Percentiles rank a stretch among this genome's conserved stretches.
phyloP scores from a whole-genome alignment of 2,329 filamentous ascomycete species.

The Botryosphaeria dothidea region DNA sequence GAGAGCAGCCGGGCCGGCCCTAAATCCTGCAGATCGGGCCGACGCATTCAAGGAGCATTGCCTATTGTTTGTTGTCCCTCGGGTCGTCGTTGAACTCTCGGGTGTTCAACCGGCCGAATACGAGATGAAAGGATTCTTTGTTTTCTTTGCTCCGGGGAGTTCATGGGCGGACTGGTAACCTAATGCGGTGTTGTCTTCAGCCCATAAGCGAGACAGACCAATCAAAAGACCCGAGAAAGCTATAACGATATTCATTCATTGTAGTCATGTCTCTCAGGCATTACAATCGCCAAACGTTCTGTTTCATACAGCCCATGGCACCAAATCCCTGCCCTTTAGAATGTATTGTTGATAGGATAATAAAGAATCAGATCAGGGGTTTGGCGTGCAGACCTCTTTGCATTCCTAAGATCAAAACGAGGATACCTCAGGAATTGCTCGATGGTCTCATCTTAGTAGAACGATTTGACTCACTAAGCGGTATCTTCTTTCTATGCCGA shows the following conservation, averaged over 20 bases:
- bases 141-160: neutral
- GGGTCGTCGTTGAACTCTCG: neutral
- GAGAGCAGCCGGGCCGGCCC: neutral
- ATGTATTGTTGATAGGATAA: too few species aligned
- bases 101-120: neutral
- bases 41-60: neutral
- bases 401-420: too few species aligned
- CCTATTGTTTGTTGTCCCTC: neutral
- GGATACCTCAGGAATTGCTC: too few species aligned
- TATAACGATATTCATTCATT: neutral
- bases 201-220: neutral
- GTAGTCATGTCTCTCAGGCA: neutral
- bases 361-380: too few species aligned
- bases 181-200: neutral
- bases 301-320: too few species aligned
- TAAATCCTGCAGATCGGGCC: neutral
- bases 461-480: too few species aligned
- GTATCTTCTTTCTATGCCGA: too few species aligned
- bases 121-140: neutral
- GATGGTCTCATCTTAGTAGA: too few species aligned
- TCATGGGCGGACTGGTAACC: too few species aligned
- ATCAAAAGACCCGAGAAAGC: neutral
- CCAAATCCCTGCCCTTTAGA: too few species aligned
- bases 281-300: neutral
- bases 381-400: too few species aligned